A percentile compares a stretch with the other conserved stretches of the same genome.
Conservation (phyloP, 2,329 filamentous ascomycete genomes). For the Emmonsiellopsis sp. region DNA sequence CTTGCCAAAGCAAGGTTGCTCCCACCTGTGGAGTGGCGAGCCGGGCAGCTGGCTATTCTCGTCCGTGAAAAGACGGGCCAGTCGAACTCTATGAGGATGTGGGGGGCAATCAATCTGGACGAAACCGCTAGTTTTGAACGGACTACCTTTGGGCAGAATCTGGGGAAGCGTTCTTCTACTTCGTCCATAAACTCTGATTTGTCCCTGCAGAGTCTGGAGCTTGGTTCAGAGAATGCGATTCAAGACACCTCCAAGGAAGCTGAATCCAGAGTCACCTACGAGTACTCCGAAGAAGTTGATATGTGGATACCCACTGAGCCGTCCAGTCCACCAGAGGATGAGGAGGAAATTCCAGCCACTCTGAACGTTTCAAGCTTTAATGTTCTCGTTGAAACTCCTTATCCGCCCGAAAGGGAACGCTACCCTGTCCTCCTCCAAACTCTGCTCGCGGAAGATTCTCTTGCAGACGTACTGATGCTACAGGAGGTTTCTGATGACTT, state of each 20-base stretch:
- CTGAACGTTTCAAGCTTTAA: slow-evolving; percentile 37
- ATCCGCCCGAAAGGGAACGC: slow-evolving; percentile 27
- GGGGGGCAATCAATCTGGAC: slow-evolving; percentile 38
- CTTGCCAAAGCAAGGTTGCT: slow-evolving; percentile 45
- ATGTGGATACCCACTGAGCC: slow-evolving; percentile 18
- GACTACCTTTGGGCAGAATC: neutral
- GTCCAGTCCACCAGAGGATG: neutral
- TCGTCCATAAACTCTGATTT: neutral
- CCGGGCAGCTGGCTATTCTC: slow-evolving; percentile 44
- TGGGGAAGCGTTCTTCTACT: neutral
- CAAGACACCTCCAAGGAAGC: neutral
- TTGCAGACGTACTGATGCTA: slow-evolving; percentile 37
- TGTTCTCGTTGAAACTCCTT: slow-evolving; percentile 32
- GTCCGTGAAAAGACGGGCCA: slow-evolving; percentile 37
- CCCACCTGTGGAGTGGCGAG: slow-evolving; percentile 41
- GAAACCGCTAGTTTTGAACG: neutral
- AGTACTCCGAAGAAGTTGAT: slow-evolving; percentile 17
- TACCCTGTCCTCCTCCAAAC: slow-evolving; percentile 28
- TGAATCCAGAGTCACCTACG: slow-evolving; percentile 17
- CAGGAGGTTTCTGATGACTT: slow-evolving; percentile 60
- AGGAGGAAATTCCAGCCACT: slow-evolving; percentile 4
- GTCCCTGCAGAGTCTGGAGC: neutral
- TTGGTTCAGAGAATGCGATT: neutral
- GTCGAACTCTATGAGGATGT: slow-evolving; percentile 47
- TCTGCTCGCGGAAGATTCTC: slow-evolving; percentile 24